phyloP scores from a whole-genome alignment of 768 basidiomycete genomes.

The Suillus discolor region DNA sequence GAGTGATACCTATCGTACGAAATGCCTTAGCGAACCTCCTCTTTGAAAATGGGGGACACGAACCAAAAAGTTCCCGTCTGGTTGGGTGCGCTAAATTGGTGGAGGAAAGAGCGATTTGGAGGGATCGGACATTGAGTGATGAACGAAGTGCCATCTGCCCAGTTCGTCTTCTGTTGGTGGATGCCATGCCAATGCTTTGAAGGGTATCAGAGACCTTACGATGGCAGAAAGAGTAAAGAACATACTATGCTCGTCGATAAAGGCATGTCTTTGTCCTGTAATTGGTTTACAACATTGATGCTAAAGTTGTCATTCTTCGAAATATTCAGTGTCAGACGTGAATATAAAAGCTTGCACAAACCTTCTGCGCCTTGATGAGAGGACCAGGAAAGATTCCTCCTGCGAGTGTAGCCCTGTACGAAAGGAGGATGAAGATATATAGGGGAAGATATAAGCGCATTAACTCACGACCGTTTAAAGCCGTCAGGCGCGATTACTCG shows the following conservation, averaged over 20 bases:
- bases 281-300: constrained; percentile 39
- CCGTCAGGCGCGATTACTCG: constrained; percentile 52
- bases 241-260: constrained; percentile 39
- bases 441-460: background rate
- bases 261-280: constrained; percentile 36
- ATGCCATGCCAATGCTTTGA: constrained; percentile 38
- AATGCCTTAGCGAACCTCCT: background rate
- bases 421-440: background rate
- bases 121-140: constrained; percentile 52
- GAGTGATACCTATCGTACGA: constrained; percentile 39
- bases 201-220: background rate
- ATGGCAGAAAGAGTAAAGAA: background rate
- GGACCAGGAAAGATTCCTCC: constrained; percentile 52
- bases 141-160: constrained; percentile 42
- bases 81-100: constrained; percentile 42
- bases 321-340: background rate
- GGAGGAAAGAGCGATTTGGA: constrained; percentile 39
- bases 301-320: constrained; percentile 34
- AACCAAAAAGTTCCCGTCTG: constrained; percentile 50
- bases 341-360: constrained; percentile 10
- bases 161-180: constrained; percentile 34
- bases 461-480: constrained; percentile 39
- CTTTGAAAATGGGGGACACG: background rate
- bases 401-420: constrained; percentile 43
- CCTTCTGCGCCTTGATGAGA: constrained; percentile 46